Conservation (phyloP, 1,139 yeast species). For the Yamadazyma triangularis region DNA sequence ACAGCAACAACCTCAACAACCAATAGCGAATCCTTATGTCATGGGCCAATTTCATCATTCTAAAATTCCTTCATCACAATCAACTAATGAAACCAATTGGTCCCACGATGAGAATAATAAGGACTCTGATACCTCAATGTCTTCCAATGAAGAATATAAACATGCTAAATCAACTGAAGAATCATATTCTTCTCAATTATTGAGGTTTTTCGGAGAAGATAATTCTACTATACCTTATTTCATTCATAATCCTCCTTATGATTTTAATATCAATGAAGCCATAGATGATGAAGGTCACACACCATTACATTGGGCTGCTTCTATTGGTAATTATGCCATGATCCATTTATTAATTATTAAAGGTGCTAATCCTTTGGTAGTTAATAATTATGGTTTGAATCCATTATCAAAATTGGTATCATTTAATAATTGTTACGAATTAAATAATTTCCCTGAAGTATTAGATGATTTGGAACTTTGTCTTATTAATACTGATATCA, state of each 20-base stretch:
- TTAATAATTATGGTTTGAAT: constrained; percentile 76
- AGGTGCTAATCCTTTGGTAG: constrained; percentile 74
- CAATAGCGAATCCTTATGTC: constrained; percentile 13
- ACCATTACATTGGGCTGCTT: constrained; percentile 95
- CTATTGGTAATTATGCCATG: constrained; percentile 77
- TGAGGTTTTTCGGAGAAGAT: constrained; percentile 67
- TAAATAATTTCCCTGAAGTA: constrained; percentile 68
- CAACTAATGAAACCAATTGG: constrained; percentile 46
- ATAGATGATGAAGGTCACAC: constrained; percentile 97
- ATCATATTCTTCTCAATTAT: constrained; percentile 52
- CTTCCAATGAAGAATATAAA: constrained; percentile 30
- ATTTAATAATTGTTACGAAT: constrained; percentile 83
- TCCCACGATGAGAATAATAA: constrained; percentile 41
- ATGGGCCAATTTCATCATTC: constrained; percentile 29
- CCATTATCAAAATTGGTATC: constrained; percentile 79
- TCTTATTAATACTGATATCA: constrained; percentile 64
- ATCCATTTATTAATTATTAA: constrained; percentile 64
- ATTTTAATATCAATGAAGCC: constrained; percentile 78
- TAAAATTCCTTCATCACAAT: constrained; percentile 34
- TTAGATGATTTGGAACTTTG: constrained; percentile 69
- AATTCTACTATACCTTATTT: constrained; percentile 70
- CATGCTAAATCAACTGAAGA: constrained; percentile 12
- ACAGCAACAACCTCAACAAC: constrained; percentile 13
- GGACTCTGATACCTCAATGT: constrained; percentile 42
- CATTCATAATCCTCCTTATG: constrained; percentile 68